Base-by-base conservation (phyloP, 495 filamentous ascomycete genomes). In the Hypoxylon crocopeplum region DNA sequence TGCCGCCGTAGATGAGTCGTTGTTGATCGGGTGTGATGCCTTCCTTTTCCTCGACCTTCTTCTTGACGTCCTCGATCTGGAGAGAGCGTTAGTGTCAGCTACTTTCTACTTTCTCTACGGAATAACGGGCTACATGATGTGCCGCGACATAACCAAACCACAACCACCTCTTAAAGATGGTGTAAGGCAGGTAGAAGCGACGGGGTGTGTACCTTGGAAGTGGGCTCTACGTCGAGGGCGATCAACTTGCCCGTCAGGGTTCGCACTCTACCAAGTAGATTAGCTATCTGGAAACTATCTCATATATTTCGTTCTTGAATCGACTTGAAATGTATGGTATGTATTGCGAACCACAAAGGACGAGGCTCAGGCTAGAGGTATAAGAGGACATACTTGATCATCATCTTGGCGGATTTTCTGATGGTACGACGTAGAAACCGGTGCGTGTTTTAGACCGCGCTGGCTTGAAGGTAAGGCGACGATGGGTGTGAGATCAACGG, bases 221-320 rank as follows among this genome's bases (percentile, higher is more conserved):
- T 88, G 21, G 68, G 69, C 78, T 98, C 94, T 69, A 98, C 95
- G 72, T 98, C 92, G 49, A 98, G 85, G 78, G 97, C 93, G 76
- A 98, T 98, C 77, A 98, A 91, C 80, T 98, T 97, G 67, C 94
- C 95, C 45, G 94, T 98, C 51, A 98, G 86, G 65, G 94, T 98
- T 69, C 94, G 89, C 73, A 98, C 94, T 81, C 94, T 98, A 59
- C 21, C 3, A 5, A 16, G 22, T 27, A 27, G 24, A 27, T 27
- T 27, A 3, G n/a, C n/a, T n/a, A n/a, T n/a, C n/a, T n/a, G n/a
- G n/a, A n/a, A n/a, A n/a, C n/a, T n/a, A n/a, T n/a, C n/a, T n/a
- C n/a, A n/a, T n/a, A n/a, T n/a, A n/a, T n/a, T n/a, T n/a, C n/a
- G n/a, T n/a, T n/a, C n/a, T n/a, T n/a, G n/a, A n/a, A n/a, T n/a